phyloP scores from a whole-genome alignment of 129 eudicot genomes.

The Escallonia herrerae region DNA sequence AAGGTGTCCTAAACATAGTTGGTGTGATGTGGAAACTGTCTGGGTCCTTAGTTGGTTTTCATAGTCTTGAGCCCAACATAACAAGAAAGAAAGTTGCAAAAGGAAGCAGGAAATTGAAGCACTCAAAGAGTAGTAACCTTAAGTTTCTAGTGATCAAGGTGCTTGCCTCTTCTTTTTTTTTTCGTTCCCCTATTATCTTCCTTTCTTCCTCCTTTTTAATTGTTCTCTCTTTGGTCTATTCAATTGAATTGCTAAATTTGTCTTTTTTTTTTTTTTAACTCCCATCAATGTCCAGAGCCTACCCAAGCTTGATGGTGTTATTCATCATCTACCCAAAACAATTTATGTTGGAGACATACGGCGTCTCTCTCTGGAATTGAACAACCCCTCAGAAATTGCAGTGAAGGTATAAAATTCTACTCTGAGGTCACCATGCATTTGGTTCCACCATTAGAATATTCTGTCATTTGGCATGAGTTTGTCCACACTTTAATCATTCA shows the following conservation, averaged over 20 bases:
- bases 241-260: neutral
- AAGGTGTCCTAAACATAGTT: slow-evolving; percentile 65
- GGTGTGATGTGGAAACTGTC: slow-evolving; percentile 96
- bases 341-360: slow-evolving; percentile 81
- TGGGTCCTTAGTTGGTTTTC: slow-evolving; percentile 69
- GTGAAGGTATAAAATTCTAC: slow-evolving; percentile 46
- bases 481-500: too few relatives aligned
- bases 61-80: slow-evolving; percentile 46
- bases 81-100: slow-evolving; percentile 47
- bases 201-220: neutral
- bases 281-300: slow-evolving; percentile 41
- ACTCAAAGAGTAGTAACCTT: slow-evolving; percentile 29
- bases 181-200: slow-evolving; percentile 2
- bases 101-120: slow-evolving; percentile 51
- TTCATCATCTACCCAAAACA: slow-evolving; percentile 56
- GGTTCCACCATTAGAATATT: too few relatives aligned
- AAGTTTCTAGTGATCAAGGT: slow-evolving; percentile 87
- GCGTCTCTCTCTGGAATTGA: slow-evolving; percentile 59
- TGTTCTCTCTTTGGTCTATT: too few relatives aligned
- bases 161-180: slow-evolving; percentile 10
- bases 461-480: too few relatives aligned
- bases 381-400: slow-evolving; percentile 65
- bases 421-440: too few relatives aligned
- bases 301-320: slow-evolving; percentile 76
- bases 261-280: neutral